Percentiles rank a stretch among this genome's conserved stretches.
Conservation (phyloP, 2,329 filamentous ascomycete genomes). For the Monilinia aucupariae region DNA sequence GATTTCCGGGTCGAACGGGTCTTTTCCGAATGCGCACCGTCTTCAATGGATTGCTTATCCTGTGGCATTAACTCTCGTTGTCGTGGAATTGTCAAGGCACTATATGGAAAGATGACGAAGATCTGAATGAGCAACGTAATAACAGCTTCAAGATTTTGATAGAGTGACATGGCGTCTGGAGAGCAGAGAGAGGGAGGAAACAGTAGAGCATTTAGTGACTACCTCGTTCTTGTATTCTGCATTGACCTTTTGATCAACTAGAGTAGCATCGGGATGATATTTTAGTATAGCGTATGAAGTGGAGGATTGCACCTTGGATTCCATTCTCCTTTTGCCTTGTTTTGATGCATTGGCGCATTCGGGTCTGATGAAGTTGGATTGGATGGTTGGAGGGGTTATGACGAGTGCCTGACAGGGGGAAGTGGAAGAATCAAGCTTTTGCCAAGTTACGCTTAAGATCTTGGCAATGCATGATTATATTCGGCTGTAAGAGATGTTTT, state of each 20-base stretch:
- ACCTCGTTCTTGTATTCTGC: not conserved
- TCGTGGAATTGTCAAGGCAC: slow-evolving; percentile 31
- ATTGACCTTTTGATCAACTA: not conserved
- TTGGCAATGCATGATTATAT: not conserved
- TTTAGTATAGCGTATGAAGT: not conserved
- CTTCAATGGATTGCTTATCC: not conserved
- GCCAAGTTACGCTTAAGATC: slow-evolving; percentile 20
- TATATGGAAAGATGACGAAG: slow-evolving; percentile 34
- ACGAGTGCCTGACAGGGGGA: slow-evolving; percentile 17
- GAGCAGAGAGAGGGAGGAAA: not conserved
- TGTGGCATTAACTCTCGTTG: slow-evolving; percentile 19
- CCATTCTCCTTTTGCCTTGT: not conserved
- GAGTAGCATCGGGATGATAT: not conserved
- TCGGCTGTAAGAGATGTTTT: too few species aligned
- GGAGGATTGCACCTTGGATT: not conserved
- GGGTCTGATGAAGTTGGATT: not conserved
- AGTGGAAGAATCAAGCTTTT: slow-evolving; percentile 25
- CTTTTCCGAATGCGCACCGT: not conserved
- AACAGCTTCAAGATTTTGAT: slow-evolving; percentile 20
- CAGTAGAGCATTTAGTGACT: too few species aligned
- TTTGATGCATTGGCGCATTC: not conserved
- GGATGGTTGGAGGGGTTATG: not conserved
- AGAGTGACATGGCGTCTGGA: slow-evolving; percentile 20
- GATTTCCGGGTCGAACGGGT: not conserved
- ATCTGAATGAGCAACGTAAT: slow-evolving; percentile 30